phyloP scores from a whole-genome alignment of 2,329 filamentous ascomycete species.

The Clarireedia sp. region DNA sequence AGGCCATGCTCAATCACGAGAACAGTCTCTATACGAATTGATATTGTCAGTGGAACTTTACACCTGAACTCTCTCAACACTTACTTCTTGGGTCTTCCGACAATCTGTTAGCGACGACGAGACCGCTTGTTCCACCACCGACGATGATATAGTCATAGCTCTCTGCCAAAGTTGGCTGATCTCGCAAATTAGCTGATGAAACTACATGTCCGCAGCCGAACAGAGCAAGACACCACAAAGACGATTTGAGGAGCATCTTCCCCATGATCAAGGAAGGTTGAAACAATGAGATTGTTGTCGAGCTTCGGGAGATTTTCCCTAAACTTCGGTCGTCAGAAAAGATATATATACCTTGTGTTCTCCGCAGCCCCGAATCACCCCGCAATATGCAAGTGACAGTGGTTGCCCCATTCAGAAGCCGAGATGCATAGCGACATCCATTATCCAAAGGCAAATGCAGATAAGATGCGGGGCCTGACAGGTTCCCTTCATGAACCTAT shows the following conservation, averaged over 20 bases:
- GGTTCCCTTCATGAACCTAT: no score
- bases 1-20: slow-evolving; percentile 1
- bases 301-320: neutral
- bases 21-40: slow-evolving; percentile 1
- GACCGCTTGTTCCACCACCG: slow-evolving; percentile 1
- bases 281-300: neutral
- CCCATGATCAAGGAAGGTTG: neutral
- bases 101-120: slow-evolving; percentile 33
- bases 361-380: no score
- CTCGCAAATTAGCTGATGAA: neutral
- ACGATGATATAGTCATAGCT: slow-evolving; percentile 7
- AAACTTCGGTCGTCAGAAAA: neutral
- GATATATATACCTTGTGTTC: neutral
- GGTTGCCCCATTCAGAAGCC: neutral
- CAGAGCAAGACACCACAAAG: neutral
- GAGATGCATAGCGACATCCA: neutral
- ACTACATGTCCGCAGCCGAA: neutral
- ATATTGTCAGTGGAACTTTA: neutral
- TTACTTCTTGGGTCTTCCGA: slow-evolving; percentile 29
- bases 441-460: neutral
- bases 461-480: neutral
- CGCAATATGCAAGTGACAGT: neutral
- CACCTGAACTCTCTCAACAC: neutral
- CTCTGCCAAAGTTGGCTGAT: neutral
- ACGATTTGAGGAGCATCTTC: neutral